phyloP scores from a whole-genome alignment of 2,329 filamentous ascomycete species.

The Aureobasidium sp. region DNA sequence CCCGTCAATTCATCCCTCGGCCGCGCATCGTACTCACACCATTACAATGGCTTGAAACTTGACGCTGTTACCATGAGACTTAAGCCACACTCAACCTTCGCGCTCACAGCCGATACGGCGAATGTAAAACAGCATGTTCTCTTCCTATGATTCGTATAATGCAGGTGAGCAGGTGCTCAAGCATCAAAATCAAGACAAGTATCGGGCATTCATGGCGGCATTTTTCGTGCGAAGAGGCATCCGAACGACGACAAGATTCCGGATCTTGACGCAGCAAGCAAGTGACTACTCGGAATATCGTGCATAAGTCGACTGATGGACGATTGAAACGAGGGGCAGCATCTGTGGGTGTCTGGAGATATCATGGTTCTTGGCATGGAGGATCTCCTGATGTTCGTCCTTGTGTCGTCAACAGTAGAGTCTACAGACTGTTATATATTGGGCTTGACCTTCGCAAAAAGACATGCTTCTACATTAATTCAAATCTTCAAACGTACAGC shows the following conservation, averaged over 20 bases:
- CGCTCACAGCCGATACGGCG: not conserved
- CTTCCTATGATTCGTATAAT: not conserved
- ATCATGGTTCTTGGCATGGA: not conserved
- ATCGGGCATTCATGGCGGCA: not conserved
- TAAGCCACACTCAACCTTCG: not conserved
- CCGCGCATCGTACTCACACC: not conserved
- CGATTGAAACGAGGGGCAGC: not conserved
- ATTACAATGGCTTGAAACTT: not conserved
- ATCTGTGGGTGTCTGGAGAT: constrained; percentile 2
- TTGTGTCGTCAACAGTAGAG: not conserved
- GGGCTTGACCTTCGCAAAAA: not conserved
- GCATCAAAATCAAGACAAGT: not conserved
- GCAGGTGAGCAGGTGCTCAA: not conserved
- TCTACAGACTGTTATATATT: not conserved
- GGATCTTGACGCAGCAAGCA: not conserved
- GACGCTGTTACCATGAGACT: not conserved
- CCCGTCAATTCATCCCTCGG: no score
- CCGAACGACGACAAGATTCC: not conserved
- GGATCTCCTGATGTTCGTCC: not conserved
- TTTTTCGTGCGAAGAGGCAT: not conserved
- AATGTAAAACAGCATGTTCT: not conserved
- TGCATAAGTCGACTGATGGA: constrained; percentile 7
- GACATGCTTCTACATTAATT: not conserved
- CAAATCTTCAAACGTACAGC: not conserved
- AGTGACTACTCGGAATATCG: not conserved